These are phyloP conservation scores for Geranomyces michiganensis DNA, from an alignment of 192 early-diverging fungal species.

Conservation along the genomic window DNA sequence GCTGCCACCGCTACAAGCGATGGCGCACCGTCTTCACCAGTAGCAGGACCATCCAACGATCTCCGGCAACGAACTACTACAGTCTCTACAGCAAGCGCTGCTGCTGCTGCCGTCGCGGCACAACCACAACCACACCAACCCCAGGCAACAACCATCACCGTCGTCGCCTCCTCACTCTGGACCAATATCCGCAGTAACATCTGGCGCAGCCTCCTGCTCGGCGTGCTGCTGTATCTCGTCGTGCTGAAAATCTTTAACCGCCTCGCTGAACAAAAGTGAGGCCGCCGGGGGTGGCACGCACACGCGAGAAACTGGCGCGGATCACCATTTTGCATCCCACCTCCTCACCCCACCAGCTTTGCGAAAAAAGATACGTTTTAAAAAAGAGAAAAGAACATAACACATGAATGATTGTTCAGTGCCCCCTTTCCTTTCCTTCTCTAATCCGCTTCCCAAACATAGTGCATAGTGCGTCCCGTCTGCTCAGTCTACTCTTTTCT, in stretches of 20 bases:
- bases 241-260: constrained; percentile 42
- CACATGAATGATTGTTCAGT: no score
- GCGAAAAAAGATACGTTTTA: no score
- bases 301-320: no score
- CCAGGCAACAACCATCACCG: not conserved
- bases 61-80: not conserved
- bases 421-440: no score
- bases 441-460: no score
- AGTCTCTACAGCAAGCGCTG: not conserved
- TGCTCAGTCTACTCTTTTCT: no score
- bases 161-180: constrained; percentile 28
- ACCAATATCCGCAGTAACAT: constrained; percentile 30
- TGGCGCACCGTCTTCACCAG: constrained; percentile 4
- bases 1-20: not conserved
- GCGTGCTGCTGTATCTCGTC: constrained; percentile 45
- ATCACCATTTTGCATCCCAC: no score
- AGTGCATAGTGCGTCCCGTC: no score
- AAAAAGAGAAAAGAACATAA: no score
- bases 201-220: constrained; percentile 39
- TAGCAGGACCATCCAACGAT: constrained; percentile 12
- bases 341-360: no score
- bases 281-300: no score
- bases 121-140: not conserved
- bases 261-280: constrained; percentile 12
- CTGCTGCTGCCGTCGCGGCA: not conserved